A percentile compares a stretch with the other conserved stretches of the same genome.
Conservation (phyloP, 2,329 filamentous ascomycete species). For the Fusarium incarnatum region DNA sequence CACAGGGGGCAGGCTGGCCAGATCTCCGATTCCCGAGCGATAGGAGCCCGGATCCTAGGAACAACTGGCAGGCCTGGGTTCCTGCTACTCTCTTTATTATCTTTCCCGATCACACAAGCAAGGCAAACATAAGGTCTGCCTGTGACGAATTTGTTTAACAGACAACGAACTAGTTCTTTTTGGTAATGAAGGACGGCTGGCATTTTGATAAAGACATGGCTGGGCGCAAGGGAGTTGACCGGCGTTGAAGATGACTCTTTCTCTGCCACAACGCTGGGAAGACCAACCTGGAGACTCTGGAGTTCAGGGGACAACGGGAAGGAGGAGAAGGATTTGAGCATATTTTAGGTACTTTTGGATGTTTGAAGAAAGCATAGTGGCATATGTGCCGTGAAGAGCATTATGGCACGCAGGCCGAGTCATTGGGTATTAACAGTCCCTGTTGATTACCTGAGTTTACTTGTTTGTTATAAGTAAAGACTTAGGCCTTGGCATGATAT, state of each 20-base stretch:
- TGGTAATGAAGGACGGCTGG: slow-evolving; percentile 37
- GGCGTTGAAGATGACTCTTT: slow-evolving; percentile 37
- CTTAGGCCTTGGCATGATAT: slow-evolving; percentile 40
- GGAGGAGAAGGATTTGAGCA: slow-evolving; percentile 28
- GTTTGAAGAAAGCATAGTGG: slow-evolving; percentile 12
- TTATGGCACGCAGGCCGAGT: slow-evolving; percentile 19
- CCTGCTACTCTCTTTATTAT: slow-evolving; percentile 53
- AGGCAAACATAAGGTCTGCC: slow-evolving; percentile 25
- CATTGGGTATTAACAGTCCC: slow-evolving; percentile 38
- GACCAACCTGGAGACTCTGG: slow-evolving; percentile 16
- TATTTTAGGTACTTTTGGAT: slow-evolving; percentile 16
- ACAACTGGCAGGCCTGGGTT: slow-evolving; percentile 53
- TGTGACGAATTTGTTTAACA: slow-evolving; percentile 24
- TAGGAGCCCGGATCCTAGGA: slow-evolving; percentile 61
- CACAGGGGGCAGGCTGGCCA: slow-evolving; percentile 78
- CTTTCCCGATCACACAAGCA: slow-evolving; percentile 44
- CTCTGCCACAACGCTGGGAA: slow-evolving; percentile 10
- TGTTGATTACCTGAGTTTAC: slow-evolving; percentile 7
- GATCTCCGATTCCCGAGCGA: slow-evolving; percentile 71
- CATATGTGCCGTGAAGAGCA: slow-evolving; percentile 12
- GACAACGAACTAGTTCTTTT: slow-evolving; percentile 31
- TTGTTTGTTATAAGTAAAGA: slow-evolving; percentile 20
- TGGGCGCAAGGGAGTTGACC: slow-evolving; percentile 43
- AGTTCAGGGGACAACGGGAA: slow-evolving; percentile 18
- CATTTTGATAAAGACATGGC: slow-evolving; percentile 39